A percentile compares a stretch with the other conserved stretches of the same genome.
These are phyloP conservation scores for Sporothrix globosa DNA, from an alignment of 2,329 filamentous ascomycete species.

Conservation along the genomic window DNA sequence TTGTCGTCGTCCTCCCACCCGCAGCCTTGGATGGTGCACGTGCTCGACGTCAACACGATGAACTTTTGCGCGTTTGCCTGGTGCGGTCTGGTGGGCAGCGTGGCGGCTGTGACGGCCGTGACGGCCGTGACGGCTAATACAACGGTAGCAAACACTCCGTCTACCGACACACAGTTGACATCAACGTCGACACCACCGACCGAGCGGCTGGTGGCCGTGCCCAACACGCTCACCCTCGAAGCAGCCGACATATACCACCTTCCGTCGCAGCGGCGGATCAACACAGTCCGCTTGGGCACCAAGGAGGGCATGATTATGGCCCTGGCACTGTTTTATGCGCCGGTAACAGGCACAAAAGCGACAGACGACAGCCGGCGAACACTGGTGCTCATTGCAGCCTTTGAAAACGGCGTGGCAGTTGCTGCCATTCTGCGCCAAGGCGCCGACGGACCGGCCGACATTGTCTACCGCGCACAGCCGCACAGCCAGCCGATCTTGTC, in stretches of 20 bases:
- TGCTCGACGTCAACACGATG: slow-evolving; percentile 84
- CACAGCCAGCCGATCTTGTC: slow-evolving; percentile 85
- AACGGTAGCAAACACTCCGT: slow-evolving; percentile 36
- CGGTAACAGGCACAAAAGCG: slow-evolving; percentile 40
- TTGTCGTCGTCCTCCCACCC: slow-evolving; percentile 45
- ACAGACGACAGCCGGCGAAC: slow-evolving; percentile 35
- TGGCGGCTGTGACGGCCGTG: not conserved
- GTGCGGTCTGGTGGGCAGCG: slow-evolving; percentile 45
- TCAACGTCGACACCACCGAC: not conserved
- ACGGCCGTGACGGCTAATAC: slow-evolving; percentile 33
- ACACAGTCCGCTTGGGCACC: slow-evolving; percentile 55
- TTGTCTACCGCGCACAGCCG: slow-evolving; percentile 65
- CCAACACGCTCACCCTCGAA: slow-evolving; percentile 74
- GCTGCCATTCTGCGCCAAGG: slow-evolving; percentile 59
- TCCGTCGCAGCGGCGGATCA: slow-evolving; percentile 71
- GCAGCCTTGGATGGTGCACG: slow-evolving; percentile 83
- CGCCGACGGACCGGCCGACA: slow-evolving; percentile 47
- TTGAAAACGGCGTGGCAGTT: slow-evolving; percentile 79
- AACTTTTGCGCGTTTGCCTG: slow-evolving; percentile 89
- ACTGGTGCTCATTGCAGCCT: slow-evolving; percentile 70
- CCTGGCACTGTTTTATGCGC: slow-evolving; percentile 60
- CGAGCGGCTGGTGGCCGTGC: slow-evolving; percentile 68
- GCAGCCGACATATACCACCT: slow-evolving; percentile 83
- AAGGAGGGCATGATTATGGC: slow-evolving; percentile 88
- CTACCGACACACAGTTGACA: not conserved